Conservation (phyloP, 1,284 basidiomycete species). For the Boletus semigastroideus region DNA sequence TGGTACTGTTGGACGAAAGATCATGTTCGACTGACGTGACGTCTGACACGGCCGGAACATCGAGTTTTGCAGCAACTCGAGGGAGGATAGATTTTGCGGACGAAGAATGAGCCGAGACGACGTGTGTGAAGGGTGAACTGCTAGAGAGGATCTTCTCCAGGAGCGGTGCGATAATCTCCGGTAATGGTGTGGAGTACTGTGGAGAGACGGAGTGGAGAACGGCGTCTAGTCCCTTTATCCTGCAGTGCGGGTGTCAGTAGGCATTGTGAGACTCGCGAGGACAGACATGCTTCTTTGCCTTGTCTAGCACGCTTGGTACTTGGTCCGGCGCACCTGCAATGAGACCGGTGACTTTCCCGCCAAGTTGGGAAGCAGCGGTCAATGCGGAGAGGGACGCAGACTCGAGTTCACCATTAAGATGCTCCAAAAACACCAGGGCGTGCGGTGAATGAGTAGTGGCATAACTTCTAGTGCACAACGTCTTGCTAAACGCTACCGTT, state of each 20-base stretch:
- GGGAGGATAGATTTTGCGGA: conserved; percentile 68
- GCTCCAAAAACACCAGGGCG: conserved; percentile 87
- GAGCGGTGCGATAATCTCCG: conserved; percentile 54
- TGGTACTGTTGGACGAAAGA: conserved; percentile 64
- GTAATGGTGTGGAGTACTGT: conserved; percentile 50
- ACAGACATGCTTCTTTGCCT: conserved; percentile 71
- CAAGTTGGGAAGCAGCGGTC: conserved; percentile 84
- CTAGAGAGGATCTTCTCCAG: conserved; percentile 53
- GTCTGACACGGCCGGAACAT: conserved; percentile 88
- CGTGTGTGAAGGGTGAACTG: conserved; percentile 73
- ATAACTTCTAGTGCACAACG: conserved; percentile 47
- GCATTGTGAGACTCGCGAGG: not conserved
- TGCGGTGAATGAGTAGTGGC: conserved; percentile 58
- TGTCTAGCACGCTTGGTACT: conserved; percentile 67
- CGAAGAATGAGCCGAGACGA: conserved; percentile 70
- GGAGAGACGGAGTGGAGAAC: conserved; percentile 52
- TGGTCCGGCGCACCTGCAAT: conserved; percentile 77
- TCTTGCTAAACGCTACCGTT: conserved; percentile 24
- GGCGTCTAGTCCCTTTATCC: conserved; percentile 48
- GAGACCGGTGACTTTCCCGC: conserved; percentile 87
- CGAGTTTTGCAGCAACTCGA: conserved; percentile 85
- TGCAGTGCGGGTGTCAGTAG: conserved; percentile 24
- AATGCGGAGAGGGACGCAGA: conserved; percentile 87
- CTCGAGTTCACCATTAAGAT: conserved; percentile 80
- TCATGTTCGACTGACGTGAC: conserved; percentile 85